phyloP scores from a whole-genome alignment of 2,329 filamentous ascomycete genomes.

The Claviceps monticola region DNA sequence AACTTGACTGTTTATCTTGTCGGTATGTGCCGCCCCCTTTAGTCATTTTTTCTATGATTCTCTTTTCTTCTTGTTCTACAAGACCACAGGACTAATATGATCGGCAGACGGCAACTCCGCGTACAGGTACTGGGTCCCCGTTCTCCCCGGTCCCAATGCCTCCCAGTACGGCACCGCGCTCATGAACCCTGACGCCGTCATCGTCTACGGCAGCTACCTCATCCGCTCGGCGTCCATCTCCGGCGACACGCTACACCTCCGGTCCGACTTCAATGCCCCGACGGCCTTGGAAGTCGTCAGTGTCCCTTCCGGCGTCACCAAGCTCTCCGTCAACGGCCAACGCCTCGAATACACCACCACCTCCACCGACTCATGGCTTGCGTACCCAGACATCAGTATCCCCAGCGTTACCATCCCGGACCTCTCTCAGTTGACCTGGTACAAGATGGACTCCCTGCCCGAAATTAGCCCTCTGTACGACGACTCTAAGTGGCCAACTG shows the following conservation, averaged over 20 bases:
- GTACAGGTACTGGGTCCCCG: constrained; percentile 56
- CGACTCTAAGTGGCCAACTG: constrained; percentile 46
- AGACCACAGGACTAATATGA: not conserved
- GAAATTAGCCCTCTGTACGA: constrained; percentile 52
- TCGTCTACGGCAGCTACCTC: constrained; percentile 51
- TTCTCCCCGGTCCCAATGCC: constrained; percentile 26
- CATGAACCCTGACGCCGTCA: constrained; percentile 30
- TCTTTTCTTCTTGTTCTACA: not conserved
- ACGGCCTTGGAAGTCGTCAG: constrained; percentile 56
- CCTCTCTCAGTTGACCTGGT: constrained; percentile 49
- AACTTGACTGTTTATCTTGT: constrained; percentile 29
- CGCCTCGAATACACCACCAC: constrained; percentile 21
- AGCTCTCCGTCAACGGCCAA: constrained; percentile 29
- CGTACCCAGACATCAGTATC: constrained; percentile 34
- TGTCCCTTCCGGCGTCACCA: constrained; percentile 34
- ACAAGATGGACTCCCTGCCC: constrained; percentile 55
- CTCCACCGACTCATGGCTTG: constrained; percentile 32
- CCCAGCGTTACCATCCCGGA: constrained; percentile 27
- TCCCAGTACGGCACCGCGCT: constrained; percentile 20
- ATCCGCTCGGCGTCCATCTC: constrained; percentile 44
- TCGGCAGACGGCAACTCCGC: constrained; percentile 45
- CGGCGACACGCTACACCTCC: constrained; percentile 43
- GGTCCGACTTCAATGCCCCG: constrained; percentile 53
- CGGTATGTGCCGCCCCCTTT: constrained; percentile 12
- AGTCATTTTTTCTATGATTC: no score